Evolutionary conservation across 352 stramenopile species (phyloP).

Genomic region (Albugo candida): DNA sequence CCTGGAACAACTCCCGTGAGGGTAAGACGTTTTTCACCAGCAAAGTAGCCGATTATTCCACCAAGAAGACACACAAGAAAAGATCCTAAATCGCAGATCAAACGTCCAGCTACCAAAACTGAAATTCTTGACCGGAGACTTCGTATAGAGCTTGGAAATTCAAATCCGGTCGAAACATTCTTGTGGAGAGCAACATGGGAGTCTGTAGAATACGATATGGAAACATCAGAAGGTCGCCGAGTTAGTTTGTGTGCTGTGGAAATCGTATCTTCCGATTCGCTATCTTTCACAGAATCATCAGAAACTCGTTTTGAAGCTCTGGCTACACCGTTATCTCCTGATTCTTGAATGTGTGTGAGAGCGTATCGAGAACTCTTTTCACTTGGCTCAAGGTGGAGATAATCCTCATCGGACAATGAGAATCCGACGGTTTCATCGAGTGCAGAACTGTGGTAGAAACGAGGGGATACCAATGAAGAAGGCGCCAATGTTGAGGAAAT

Average conservation of each 20-base stretch:
- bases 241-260: conserved; percentile 18
- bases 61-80: conserved; percentile 52
- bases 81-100: conserved; percentile 33
- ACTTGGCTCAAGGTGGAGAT: conserved; percentile 31
- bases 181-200: conserved; percentile 26
- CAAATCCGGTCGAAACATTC: conserved; percentile 4
- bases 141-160: conserved; percentile 15
- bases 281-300: conserved; percentile 1
- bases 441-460: conserved; percentile 3
- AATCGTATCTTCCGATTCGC: conserved; percentile 11
- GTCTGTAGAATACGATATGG: conserved; percentile 21
- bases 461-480: conserved; percentile 1
- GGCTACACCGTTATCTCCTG: background rate
- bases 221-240: conserved; percentile 1
- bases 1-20: conserved; percentile 49
- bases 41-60: conserved; percentile 30
- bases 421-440: conserved; percentile 20
- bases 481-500: background rate
- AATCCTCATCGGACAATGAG: conserved; percentile 51
- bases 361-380: background rate
- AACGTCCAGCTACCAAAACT: conserved; percentile 18
- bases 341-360: too few relatives aligned
- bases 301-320: background rate
- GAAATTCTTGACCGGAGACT: conserved; percentile 24
- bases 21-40: conserved; percentile 27